Conservation (phyloP, 2,329 filamentous ascomycete species). For the Rhexocercosporidium sp. region DNA sequence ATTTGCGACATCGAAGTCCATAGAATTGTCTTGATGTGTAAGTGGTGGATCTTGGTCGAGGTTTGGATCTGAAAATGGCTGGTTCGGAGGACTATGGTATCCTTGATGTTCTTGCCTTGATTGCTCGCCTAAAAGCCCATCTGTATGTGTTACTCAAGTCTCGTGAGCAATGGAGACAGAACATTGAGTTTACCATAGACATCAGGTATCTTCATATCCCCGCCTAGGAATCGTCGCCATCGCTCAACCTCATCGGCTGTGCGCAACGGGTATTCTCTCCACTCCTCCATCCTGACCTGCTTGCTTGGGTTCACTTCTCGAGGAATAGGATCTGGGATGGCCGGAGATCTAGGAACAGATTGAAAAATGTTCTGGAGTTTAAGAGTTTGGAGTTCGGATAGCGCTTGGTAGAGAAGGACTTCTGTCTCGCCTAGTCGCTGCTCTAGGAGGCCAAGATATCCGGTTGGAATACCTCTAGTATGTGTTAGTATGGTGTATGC, state of each 20-base stretch:
- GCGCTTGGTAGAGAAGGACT: constrained; percentile 36
- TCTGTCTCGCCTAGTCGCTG: constrained; percentile 44
- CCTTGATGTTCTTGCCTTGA: not conserved
- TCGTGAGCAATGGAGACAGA: not conserved
- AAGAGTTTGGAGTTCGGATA: constrained; percentile 19
- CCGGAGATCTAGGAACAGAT: not conserved
- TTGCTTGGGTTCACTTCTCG: constrained; percentile 2
- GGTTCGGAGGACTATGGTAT: not conserved
- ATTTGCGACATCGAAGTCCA: not conserved
- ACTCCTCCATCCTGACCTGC: constrained; percentile 14
- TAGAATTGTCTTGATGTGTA: not conserved
- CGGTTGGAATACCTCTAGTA: constrained; percentile 44
- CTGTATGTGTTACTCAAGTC: not conserved
- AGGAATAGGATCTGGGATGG: not conserved
- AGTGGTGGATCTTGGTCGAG: not conserved
- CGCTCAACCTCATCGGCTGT: constrained; percentile 5
- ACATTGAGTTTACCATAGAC: not conserved
- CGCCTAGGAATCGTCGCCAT: constrained; percentile 1
- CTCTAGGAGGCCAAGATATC: constrained; percentile 48
- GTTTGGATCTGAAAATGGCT: not conserved
- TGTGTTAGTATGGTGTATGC: not conserved
- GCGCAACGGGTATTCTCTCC: constrained; percentile 13
- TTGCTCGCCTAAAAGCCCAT: not conserved
- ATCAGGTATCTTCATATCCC: not conserved
- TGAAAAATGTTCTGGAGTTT: not conserved